Evolutionary conservation across 768 basidiomycete genomes (phyloP).

Genomic region (Mycena rebaudengoi): DNA sequence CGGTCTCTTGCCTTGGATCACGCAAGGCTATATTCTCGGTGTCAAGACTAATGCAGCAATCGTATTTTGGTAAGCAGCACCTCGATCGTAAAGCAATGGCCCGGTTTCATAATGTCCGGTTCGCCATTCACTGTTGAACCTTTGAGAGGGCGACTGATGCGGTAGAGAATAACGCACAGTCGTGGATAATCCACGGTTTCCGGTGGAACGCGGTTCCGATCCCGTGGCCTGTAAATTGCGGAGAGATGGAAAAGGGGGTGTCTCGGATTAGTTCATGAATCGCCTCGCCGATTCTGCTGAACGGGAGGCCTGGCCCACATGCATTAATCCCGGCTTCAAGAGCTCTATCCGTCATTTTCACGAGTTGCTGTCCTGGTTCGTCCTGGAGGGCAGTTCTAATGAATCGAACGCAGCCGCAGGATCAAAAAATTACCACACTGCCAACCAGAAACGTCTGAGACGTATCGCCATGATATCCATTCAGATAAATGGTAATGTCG

Average conservation of each 20-base stretch:
- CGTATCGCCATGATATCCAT: constrained; percentile 91
- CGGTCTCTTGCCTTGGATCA: constrained; percentile 80
- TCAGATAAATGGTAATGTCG: constrained; percentile 85
- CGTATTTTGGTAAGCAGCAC: constrained; percentile 41
- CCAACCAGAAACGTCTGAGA: constrained; percentile 87
- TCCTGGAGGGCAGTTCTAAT: constrained; percentile 58
- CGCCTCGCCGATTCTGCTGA: constrained; percentile 73
- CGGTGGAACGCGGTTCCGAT: constrained; percentile 86
- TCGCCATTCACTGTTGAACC: constrained; percentile 76
- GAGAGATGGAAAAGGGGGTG: constrained; percentile 66
- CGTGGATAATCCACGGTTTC: constrained; percentile 85
- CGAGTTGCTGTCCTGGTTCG: constrained; percentile 69
- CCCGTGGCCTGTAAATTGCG: constrained; percentile 85
- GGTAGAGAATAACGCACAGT: constrained; percentile 52
- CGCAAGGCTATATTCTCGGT: constrained; percentile 59
- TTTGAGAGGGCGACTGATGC: background rate
- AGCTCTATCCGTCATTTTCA: constrained; percentile 68
- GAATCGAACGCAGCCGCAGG: background rate
- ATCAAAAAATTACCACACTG: constrained; percentile 61
- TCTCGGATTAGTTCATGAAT: constrained; percentile 62
- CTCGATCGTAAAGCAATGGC: constrained; percentile 95
- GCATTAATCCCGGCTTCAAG: constrained; percentile 73
- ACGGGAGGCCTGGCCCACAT: constrained; percentile 78
- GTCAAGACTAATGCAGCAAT: background rate
- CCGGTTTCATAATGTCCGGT: constrained; percentile 81